Percentiles rank a stretch among this genome's conserved stretches.
Evolutionary conservation across 805 yeast genomes (phyloP).

Genomic region (Komagataella kurtzmanii): DNA sequence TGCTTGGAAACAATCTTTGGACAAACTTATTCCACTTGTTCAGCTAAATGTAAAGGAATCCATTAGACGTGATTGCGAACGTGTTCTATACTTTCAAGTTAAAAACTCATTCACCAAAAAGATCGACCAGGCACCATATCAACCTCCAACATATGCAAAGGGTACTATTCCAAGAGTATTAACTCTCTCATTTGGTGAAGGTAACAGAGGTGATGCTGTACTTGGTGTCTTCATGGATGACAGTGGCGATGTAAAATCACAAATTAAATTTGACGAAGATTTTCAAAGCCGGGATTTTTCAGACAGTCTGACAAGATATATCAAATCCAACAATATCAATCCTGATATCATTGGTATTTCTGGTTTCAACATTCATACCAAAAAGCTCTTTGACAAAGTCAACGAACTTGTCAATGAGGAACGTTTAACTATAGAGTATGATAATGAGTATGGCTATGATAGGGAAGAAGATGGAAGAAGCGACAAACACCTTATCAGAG

Average conservation of each 20-base stretch:
- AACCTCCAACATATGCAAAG: slow-evolving; percentile 61
- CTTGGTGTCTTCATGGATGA: slow-evolving; percentile 72
- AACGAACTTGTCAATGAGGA: slow-evolving; percentile 43
- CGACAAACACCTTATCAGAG: slow-evolving; percentile 41
- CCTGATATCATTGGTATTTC: slow-evolving; percentile 90
- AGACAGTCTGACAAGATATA: slow-evolving; percentile 43
- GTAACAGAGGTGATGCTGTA: slow-evolving; percentile 75
- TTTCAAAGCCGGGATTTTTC: slow-evolving; percentile 58
- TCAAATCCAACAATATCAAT: slow-evolving; percentile 34
- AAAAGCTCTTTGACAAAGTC: slow-evolving; percentile 43
- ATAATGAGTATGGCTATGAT: slow-evolving; percentile 12
- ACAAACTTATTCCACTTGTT: slow-evolving; percentile 51
- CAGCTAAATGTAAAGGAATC: slow-evolving; percentile 73
- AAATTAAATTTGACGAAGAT: slow-evolving; percentile 63
- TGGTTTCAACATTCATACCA: slow-evolving; percentile 70
- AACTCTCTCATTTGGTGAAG: slow-evolving; percentile 78
- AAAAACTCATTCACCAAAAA: slow-evolving; percentile 57
- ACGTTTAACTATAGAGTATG: slow-evolving; percentile 15
- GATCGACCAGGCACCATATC: slow-evolving; percentile 87
- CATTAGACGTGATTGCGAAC: slow-evolving; percentile 63
- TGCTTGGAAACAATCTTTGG: slow-evolving; percentile 55
- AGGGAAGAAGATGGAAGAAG: slow-evolving; percentile 15
- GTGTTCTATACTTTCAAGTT: slow-evolving; percentile 52
- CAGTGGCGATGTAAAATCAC: slow-evolving; percentile 65
- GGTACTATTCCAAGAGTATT: slow-evolving; percentile 82